phyloP scores from a whole-genome alignment of 805 yeast genomes.

The Wickerhamomyces mucosus region DNA sequence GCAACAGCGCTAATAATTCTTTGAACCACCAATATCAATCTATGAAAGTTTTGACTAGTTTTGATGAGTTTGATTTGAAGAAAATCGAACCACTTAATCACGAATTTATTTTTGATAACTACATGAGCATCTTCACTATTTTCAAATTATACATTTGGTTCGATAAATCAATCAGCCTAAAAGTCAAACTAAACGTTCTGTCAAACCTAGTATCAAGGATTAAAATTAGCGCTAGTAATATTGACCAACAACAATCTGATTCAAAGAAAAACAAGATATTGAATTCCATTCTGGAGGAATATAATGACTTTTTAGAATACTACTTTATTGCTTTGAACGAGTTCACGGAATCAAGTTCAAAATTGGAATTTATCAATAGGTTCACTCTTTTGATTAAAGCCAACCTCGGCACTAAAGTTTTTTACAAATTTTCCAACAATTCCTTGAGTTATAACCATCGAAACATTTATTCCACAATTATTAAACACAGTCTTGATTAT shows the following conservation, averaged over 20 bases:
- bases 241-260: background rate
- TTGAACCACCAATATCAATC: constrained; percentile 1
- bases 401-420: constrained; percentile 10
- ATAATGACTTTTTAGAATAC: constrained; percentile 2
- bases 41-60: constrained; percentile 4
- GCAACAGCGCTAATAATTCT: background rate
- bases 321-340: constrained; percentile 2
- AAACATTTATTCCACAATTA: constrained; percentile 8
- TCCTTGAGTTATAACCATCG: constrained; percentile 1
- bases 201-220: constrained; percentile 4
- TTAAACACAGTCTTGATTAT: constrained; percentile 3
- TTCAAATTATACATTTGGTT: constrained; percentile 5
- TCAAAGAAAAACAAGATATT: background rate
- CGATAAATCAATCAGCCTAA: background rate
- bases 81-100: constrained; percentile 8
- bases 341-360: background rate
- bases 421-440: background rate
- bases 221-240: background rate
- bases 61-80: constrained; percentile 7
- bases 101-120: background rate
- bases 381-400: constrained; percentile 9
- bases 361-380: constrained; percentile 10
- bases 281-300: background rate
- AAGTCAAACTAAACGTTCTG: constrained; percentile 1
- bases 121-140: background rate